Evolutionary conservation across 441 rosid species (phyloP).

Genomic region (Rhodomyrtus psidioides): DNA sequence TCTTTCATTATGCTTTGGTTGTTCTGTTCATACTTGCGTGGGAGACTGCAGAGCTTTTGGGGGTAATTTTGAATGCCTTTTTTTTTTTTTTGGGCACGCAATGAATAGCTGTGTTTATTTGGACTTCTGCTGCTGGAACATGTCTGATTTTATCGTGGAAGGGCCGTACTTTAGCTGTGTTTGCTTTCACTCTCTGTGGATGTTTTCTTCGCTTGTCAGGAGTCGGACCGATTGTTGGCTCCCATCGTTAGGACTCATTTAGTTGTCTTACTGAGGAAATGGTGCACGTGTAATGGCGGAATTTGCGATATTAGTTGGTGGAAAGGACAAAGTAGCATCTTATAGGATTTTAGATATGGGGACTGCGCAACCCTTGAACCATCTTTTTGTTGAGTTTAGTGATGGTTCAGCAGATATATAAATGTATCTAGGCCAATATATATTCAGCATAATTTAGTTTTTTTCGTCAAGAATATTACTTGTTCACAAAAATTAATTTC

Average conservation of each 20-base stretch:
- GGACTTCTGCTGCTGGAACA: not conserved
- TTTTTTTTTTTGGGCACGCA: not conserved
- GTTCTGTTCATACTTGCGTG: not conserved
- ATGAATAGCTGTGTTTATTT: not conserved
- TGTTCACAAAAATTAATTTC: not conserved
- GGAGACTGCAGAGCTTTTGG: not conserved
- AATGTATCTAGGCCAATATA: not conserved
- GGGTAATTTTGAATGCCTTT: not conserved
- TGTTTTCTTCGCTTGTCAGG: not conserved
- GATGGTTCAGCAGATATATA: not conserved
- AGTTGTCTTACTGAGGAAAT: not conserved
- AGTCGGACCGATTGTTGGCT: not conserved
- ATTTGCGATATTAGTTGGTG: not conserved
- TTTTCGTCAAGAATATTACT: not conserved
- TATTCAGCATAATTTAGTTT: not conserved
- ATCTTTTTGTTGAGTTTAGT: not conserved
- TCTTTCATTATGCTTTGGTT: not conserved
- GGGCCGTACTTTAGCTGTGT: not conserved
- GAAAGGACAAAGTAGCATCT: not conserved
- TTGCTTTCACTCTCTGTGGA: not conserved
- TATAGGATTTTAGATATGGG: not conserved
- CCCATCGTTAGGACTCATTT: not conserved
- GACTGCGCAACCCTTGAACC: not conserved
- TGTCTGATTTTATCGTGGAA: not conserved
- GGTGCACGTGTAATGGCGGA: not conserved